These are phyloP conservation scores for Pleurotus pulmonarius DNA, from an alignment of 768 basidiomycete genomes.

Conservation along the genomic window DNA sequence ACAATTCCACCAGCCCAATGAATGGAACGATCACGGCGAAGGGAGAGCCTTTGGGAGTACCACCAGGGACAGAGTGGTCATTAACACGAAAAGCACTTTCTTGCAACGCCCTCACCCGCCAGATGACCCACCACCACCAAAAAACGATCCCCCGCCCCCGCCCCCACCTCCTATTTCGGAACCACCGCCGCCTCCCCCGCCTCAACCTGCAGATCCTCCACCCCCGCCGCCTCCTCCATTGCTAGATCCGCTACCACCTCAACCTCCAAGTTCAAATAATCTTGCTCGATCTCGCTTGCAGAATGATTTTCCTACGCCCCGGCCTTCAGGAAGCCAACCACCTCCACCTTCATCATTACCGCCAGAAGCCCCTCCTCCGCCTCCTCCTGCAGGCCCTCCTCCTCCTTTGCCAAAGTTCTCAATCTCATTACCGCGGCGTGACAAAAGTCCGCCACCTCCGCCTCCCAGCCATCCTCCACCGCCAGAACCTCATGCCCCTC, in stretches of 20 bases:
- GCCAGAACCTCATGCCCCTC: constrained; percentile 30
- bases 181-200: constrained; percentile 24
- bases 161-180: constrained; percentile 20
- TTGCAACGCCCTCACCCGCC: constrained; percentile 5
- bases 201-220: constrained; percentile 17
- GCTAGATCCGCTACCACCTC: constrained; percentile 12
- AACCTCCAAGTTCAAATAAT: constrained; percentile 22
- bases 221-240: constrained; percentile 22
- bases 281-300: no score
- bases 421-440: constrained; percentile 18
- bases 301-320: no score
- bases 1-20: constrained; percentile 20
- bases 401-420: constrained; percentile 12
- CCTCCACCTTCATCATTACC: constrained; percentile 29
- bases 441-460: background rate
- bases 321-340: constrained; percentile 8
- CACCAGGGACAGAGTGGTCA: constrained; percentile 5
- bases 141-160: constrained; percentile 1
- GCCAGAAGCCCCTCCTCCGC: constrained; percentile 22
- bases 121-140: background rate
- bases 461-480: constrained; percentile 17
- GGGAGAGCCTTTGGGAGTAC: constrained; percentile 5
- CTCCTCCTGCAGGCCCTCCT: constrained; percentile 21
- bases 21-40: constrained; percentile 12
- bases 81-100: constrained; percentile 19